Percentiles rank a stretch among this genome's conserved stretches.
phyloP scores from a whole-genome alignment of 2,329 filamentous ascomycete genomes.

The Alternaria atra region DNA sequence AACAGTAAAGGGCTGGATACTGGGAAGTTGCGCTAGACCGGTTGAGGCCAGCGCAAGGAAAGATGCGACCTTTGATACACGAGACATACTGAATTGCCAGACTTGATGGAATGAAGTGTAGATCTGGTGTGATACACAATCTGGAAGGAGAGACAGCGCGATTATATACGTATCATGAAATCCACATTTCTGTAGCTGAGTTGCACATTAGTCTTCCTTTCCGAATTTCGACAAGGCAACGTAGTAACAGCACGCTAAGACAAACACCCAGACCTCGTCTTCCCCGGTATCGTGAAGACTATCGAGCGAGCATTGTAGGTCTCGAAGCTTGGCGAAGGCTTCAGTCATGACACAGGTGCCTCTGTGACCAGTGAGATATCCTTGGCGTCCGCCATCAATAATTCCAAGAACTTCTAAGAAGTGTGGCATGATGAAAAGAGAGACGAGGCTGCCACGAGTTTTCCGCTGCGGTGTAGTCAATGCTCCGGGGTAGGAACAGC shows the following conservation, averaged over 20 bases:
- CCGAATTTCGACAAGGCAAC: neutral
- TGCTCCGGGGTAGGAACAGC: neutral
- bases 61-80: constrained; percentile 22
- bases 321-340: constrained; percentile 13
- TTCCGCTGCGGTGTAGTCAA: constrained; percentile 3
- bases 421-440: constrained; percentile 19
- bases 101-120: neutral
- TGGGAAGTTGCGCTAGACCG: constrained; percentile 32
- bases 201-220: neutral
- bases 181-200: neutral
- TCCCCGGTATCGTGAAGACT: neutral
- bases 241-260: constrained; percentile 1
- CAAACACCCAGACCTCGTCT: neutral
- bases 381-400: constrained; percentile 32
- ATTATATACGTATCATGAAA: constrained; percentile 22
- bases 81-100: constrained; percentile 27
- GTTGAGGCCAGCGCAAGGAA: constrained; percentile 31
- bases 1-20: constrained; percentile 36
- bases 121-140: constrained; percentile 7
- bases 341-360: neutral
- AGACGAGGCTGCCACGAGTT: constrained; percentile 5
- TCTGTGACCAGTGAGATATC: constrained; percentile 7
- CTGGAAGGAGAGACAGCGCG: neutral
- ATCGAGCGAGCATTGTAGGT: constrained; percentile 8
- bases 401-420: constrained; percentile 42